Evolutionary conservation across 192 early-diverging fungal genomes (phyloP).

Genomic region (Coemansia sp.): DNA sequence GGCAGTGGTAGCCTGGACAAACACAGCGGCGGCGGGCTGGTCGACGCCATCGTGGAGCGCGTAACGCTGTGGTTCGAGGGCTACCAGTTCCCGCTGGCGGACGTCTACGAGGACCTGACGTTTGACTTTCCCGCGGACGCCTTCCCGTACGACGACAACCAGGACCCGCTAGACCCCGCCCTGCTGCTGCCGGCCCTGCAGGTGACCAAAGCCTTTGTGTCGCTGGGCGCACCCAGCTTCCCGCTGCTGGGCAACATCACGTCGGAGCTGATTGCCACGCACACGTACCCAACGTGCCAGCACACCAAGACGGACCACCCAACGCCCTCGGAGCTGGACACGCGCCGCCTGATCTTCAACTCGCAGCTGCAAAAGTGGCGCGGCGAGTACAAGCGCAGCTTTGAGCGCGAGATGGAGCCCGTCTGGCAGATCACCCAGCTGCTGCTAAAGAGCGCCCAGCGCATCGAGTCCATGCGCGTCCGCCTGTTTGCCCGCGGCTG

Average conservation of each 20-base stretch:
- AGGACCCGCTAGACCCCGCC: conserved; percentile 58
- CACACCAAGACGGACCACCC: conserved; percentile 61
- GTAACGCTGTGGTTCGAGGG: conserved; percentile 48
- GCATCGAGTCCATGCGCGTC: conserved; percentile 51
- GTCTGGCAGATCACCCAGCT: conserved; percentile 61
- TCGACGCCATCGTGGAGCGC: conserved; percentile 33
- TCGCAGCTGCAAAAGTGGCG: conserved; percentile 55
- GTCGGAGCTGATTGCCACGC: conserved; percentile 60
- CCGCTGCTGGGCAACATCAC: conserved; percentile 64
- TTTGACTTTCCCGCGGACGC: conserved; percentile 46
- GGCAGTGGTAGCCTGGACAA: background rate
- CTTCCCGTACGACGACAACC: conserved; percentile 50
- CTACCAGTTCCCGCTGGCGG: conserved; percentile 47
- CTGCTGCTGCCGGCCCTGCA: conserved; percentile 62
- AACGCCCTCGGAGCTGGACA: conserved; percentile 64
- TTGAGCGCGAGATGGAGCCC: conserved; percentile 55
- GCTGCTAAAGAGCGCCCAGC: conserved; percentile 49
- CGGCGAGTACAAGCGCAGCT: conserved; percentile 50
- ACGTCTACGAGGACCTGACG: conserved; percentile 50
- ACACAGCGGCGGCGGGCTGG: conserved; percentile 8
- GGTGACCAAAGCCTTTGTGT: conserved; percentile 59
- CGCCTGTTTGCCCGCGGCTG: conserved; percentile 49
- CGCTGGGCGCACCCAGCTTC: conserved; percentile 57
- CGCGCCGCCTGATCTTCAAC: conserved; percentile 62
- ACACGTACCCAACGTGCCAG: conserved; percentile 64